These are phyloP conservation scores for Collariella sp. DNA, from an alignment of 495 filamentous ascomycete genomes.

Conservation along the genomic window DNA sequence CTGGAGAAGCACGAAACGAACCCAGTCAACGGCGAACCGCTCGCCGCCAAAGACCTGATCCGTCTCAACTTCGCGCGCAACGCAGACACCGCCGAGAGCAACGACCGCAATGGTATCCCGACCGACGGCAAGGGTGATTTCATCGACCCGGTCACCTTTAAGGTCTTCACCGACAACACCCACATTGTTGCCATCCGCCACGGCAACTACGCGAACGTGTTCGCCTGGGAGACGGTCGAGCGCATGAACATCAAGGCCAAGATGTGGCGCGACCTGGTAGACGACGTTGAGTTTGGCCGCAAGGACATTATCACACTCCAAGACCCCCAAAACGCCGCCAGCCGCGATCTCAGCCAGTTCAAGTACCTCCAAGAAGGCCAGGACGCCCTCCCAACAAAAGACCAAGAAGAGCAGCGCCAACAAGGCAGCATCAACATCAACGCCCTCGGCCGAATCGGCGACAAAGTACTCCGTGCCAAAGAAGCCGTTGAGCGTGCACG, in stretches of 20 bases:
- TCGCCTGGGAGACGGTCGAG: constrained; percentile 90
- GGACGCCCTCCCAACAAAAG: constrained; percentile 50
- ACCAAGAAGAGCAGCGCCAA: constrained; percentile 44
- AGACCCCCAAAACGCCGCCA: constrained; percentile 85
- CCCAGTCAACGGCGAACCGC: constrained; percentile 70
- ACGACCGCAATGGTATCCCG: constrained; percentile 27
- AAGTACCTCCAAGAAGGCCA: constrained; percentile 82
- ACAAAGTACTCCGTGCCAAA: constrained; percentile 86
- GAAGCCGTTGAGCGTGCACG: constrained; percentile 81
- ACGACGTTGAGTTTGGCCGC: constrained; percentile 76
- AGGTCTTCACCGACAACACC: constrained; percentile 95
- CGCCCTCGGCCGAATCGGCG: constrained; percentile 67
- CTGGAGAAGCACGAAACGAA: constrained; percentile 88
- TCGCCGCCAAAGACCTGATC: constrained; percentile 76
- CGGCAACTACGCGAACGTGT: constrained; percentile 77
- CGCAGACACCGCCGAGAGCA: constrained; percentile 49
- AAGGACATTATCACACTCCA: constrained; percentile 95
- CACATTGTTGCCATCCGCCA: constrained; percentile 86
- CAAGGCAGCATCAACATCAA: constrained; percentile 62
- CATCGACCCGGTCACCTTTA: constrained; percentile 94
- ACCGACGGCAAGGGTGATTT: constrained; percentile 60
- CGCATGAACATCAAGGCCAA: constrained; percentile 95
- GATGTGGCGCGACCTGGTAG: constrained; percentile 88
- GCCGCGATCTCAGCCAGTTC: constrained; percentile 78
- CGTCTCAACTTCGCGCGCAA: constrained; percentile 90